A percentile compares a stretch with the other conserved stretches of the same genome.
Evolutionary conservation across 2,329 filamentous ascomycete species (phyloP).

Genomic region (Emericellopsis cladophorae): DNA sequence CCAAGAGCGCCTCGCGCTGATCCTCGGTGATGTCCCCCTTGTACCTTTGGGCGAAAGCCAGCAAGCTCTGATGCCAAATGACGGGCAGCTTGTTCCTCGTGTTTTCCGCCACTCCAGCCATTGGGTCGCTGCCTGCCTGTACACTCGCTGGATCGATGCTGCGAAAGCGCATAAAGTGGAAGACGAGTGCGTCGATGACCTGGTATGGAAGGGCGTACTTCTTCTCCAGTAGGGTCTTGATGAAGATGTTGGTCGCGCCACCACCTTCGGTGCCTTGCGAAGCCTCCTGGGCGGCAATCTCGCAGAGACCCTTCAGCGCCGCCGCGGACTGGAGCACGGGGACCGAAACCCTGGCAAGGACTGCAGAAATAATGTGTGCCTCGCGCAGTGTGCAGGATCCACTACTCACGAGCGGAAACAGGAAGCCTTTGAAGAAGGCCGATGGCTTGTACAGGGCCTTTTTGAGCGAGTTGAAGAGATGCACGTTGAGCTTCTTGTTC

Average conservation of each 20-base stretch:
- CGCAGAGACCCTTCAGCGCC: conserved; percentile 81
- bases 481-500: conserved; percentile 88
- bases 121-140: conserved; percentile 33
- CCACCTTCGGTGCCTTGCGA: conserved; percentile 73
- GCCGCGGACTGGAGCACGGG: conserved; percentile 88
- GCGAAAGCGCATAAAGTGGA: conserved; percentile 89
- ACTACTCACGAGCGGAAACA: conserved; percentile 78
- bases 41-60: conserved; percentile 89
- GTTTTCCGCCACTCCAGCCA: conserved; percentile 32
- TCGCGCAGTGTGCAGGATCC: conserved; percentile 88
- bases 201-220: conserved; percentile 93
- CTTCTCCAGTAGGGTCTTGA: conserved; percentile 87
- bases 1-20: conserved; percentile 79
- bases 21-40: conserved; percentile 94
- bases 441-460: conserved; percentile 88
- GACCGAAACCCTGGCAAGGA: conserved; percentile 73
- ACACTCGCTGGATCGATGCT: conserved; percentile 49
- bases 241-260: conserved; percentile 89
- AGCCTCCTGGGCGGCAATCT: conserved; percentile 86
- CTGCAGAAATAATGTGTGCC: conserved; percentile 80
- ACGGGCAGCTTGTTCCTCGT: conserved; percentile 63
- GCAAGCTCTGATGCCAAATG: conserved; percentile 87
- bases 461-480: conserved; percentile 86
- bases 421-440: conserved; percentile 91
- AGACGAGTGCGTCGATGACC: conserved; percentile 87